These are phyloP conservation scores for Yamadazyma pseudoaaseri DNA, from an alignment of 1,139 yeast genomes.

Conservation along the genomic window DNA sequence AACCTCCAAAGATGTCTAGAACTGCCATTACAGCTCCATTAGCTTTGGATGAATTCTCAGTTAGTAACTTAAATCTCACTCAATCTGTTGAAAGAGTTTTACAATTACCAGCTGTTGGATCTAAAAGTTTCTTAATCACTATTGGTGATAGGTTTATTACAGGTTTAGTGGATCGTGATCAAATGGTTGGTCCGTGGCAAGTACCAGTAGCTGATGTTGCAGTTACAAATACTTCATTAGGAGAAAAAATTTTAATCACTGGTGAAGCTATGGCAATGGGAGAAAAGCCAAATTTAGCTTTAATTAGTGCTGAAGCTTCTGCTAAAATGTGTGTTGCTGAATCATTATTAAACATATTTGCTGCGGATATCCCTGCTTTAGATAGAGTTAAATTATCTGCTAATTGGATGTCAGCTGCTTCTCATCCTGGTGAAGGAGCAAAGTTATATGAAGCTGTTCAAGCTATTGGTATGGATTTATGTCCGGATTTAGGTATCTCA, in stretches of 20 bases:
- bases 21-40: constrained; percentile 65
- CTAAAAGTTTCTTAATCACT: constrained; percentile 91
- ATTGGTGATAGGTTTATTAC: constrained; percentile 97
- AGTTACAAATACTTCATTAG: constrained; percentile 89
- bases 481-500: constrained; percentile 88
- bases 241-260: constrained; percentile 62
- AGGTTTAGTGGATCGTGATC: constrained; percentile 96
- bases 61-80: constrained; percentile 32
- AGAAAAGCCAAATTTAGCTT: constrained; percentile 88
- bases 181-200: constrained; percentile 99
- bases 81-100: constrained; percentile 83
- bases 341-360: constrained; percentile 81
- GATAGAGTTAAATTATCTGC: constrained; percentile 86
- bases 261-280: constrained; percentile 98
- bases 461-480: constrained; percentile 91
- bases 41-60: constrained; percentile 47
- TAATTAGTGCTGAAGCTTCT: constrained; percentile 91
- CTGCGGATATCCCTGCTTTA: constrained; percentile 81
- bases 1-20: constrained; percentile 94
- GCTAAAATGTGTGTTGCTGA: constrained; percentile 98
- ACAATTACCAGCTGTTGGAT: constrained; percentile 91
- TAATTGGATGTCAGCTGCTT: constrained; percentile 99
- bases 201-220: constrained; percentile 99
- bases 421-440: constrained; percentile 94
- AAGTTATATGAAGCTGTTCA: constrained; percentile 95